Evolutionary conservation across 2,329 filamentous ascomycete species (phyloP).

Genomic region (Aureobasidium mangrovei): DNA sequence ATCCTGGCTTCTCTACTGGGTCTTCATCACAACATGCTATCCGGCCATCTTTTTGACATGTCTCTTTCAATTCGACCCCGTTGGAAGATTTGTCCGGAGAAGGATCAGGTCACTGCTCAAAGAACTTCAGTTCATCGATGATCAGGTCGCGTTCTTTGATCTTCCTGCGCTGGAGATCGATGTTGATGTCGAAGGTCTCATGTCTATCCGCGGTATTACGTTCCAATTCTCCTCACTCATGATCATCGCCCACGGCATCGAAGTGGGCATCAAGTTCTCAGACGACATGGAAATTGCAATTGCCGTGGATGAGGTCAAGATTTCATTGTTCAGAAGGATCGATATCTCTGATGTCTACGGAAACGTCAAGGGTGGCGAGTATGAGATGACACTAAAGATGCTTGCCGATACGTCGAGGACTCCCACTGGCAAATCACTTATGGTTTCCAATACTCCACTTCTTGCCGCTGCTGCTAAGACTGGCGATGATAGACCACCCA

Average conservation of each 20-base stretch:
- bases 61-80: conserved; percentile 39
- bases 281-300: conserved; percentile 47
- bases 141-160: conserved; percentile 42
- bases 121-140: conserved; percentile 42
- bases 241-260: conserved; percentile 43
- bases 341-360: conserved; percentile 45
- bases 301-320: conserved; percentile 40
- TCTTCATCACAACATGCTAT: conserved; percentile 37
- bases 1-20: conserved; percentile 44
- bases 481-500: conserved; percentile 10
- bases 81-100: conserved; percentile 30
- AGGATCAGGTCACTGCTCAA: conserved; percentile 31
- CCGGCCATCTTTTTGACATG: conserved; percentile 35
- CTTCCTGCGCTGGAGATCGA: conserved; percentile 47
- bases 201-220: conserved; percentile 45
- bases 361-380: conserved; percentile 46
- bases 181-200: conserved; percentile 43
- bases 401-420: conserved; percentile 30
- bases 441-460: conserved; percentile 39
- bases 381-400: conserved; percentile 42
- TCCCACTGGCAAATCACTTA: conserved; percentile 32
- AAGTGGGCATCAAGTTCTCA: conserved; percentile 44
- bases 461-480: conserved; percentile 34
- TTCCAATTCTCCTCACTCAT: conserved; percentile 43
- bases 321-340: conserved; percentile 42